Evolutionary conservation across 805 yeast species (phyloP), one percentile per base, ranked within the genome.

Genomic region (Candida fluviatilis): DNA sequence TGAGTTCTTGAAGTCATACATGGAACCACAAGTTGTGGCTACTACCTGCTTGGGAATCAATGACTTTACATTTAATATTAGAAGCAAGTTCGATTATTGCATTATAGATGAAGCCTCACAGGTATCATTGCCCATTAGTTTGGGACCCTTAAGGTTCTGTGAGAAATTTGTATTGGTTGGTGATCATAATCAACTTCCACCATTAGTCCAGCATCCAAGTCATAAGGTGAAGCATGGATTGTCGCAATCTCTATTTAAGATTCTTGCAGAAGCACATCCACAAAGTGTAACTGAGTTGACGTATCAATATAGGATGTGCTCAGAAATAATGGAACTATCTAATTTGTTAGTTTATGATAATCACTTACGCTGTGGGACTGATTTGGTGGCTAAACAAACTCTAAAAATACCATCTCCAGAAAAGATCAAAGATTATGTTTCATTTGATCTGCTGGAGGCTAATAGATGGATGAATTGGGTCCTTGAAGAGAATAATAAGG

Each of bases 81-180:
- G 73, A 51, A 67, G 51, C 24, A 70, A 64, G 12, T 93, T 93
- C 59, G 99, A 93, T 52, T 91, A 85, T 54, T 95, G 97, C 54
- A 89, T 93, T 30, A 75, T 93, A 31, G 99, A 93, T 58, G 99
- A 93, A 58, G 98, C 98, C 0, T 89, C 97, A 1, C 99, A 93
- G 54, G 85, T 91, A 0, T 83, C 97, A 0, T 71, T 91, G 71
- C 99, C 99, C 0, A 72, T 86, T 4, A 84, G 95, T 49, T 58
- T 93, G 19, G 99, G 98, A 0, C 98, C 99, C 0, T 58, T 93
- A 34, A 60, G 89, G 23, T 76, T 75, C 46, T 82, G 89, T 24
- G 82, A 83, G 32, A 84, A 76, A 57, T 93, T 91, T 55, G 73
- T 93, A 1, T 70, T 93, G 43, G 97, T 93, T n/a, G 99, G 99